phyloP scores from a whole-genome alignment of 495 filamentous ascomycete genomes.

The Corynascus novoguineensis region DNA sequence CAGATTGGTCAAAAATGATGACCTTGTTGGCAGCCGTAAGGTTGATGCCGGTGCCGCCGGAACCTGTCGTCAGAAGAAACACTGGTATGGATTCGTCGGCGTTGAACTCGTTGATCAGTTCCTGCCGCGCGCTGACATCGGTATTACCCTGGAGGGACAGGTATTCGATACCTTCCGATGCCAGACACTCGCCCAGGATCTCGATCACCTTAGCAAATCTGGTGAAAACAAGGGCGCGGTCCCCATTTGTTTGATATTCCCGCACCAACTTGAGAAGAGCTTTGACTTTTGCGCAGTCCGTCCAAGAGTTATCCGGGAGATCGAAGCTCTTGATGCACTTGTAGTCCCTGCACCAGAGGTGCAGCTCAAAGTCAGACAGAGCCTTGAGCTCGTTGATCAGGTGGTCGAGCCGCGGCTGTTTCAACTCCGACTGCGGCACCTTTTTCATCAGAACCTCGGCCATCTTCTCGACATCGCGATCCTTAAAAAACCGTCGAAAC shows the following conservation, averaged over 20 bases:
- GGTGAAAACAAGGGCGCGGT: slow-evolving; percentile 82
- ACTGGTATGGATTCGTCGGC: slow-evolving; percentile 71
- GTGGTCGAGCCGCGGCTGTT: slow-evolving; percentile 53
- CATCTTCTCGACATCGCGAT: slow-evolving; percentile 70
- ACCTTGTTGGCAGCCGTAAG: slow-evolving; percentile 93
- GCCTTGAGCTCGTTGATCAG: slow-evolving; percentile 66
- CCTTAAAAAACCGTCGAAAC: slow-evolving; percentile 71
- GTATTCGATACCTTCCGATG: slow-evolving; percentile 65
- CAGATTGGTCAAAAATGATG: slow-evolving; percentile 89
- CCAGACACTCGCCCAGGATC: slow-evolving; percentile 76
- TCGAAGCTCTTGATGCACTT: slow-evolving; percentile 65
- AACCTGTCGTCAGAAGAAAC: slow-evolving; percentile 88
- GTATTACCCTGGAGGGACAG: slow-evolving; percentile 83
- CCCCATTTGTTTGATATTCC: slow-evolving; percentile 71
- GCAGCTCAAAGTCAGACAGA: slow-evolving; percentile 76
- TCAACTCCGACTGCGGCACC: slow-evolving; percentile 38
- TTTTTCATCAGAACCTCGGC: slow-evolving; percentile 63
- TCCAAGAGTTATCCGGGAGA: slow-evolving; percentile 73
- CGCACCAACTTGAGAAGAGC: slow-evolving; percentile 67
- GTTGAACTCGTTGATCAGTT: slow-evolving; percentile 81
- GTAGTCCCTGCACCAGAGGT: slow-evolving; percentile 68
- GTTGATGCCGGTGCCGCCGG: slow-evolving; percentile 94
- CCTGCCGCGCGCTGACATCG: slow-evolving; percentile 73
- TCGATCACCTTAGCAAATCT: slow-evolving; percentile 90
- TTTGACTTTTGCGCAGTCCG: slow-evolving; percentile 86